These are phyloP conservation scores for Tripidium arundinaceum DNA, from an alignment of 202 grass and related monocot species.

Conservation along the genomic window DNA sequence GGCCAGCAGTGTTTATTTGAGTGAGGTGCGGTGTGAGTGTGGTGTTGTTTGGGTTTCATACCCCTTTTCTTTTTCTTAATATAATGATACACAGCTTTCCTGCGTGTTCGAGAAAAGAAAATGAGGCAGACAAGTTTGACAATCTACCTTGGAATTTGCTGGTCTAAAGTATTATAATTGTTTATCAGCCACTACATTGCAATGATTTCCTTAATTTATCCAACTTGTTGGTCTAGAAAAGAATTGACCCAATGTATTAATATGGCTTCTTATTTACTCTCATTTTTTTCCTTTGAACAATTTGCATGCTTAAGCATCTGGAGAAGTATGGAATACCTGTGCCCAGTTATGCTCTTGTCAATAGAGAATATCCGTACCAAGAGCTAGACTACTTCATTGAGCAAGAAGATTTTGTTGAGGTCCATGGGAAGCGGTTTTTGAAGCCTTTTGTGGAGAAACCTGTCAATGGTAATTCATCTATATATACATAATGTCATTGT, in stretches of 20 bases:
- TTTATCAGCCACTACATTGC: not conserved
- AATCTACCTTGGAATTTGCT: not conserved
- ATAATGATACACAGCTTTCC: not conserved
- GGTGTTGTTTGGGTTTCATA: not conserved
- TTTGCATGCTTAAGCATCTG: slow-evolving; percentile 51
- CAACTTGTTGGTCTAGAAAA: slow-evolving; percentile 17
- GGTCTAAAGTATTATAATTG: slow-evolving; percentile 12
- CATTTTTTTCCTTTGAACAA: not conserved
- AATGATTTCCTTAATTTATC: not conserved
- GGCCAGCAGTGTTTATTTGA: not conserved
- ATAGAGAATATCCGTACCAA: slow-evolving; percentile 95
- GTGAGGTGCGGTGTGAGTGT: not conserved
- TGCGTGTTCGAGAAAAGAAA: not conserved
- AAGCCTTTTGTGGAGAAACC: slow-evolving; percentile 99
- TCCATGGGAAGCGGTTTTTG: slow-evolving; percentile 83
- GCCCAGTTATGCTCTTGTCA: slow-evolving; percentile 92
- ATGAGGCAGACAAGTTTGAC: not conserved
- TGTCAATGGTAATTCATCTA: slow-evolving; percentile 68
- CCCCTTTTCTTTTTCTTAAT: too few relatives aligned
- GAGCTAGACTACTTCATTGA: slow-evolving; percentile 91
- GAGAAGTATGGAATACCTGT: slow-evolving; percentile 86
- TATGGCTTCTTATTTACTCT: slow-evolving; percentile 11
- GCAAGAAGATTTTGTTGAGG: slow-evolving; percentile 99
- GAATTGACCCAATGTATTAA: not conserved
- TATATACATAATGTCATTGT: slow-evolving; percentile 17